Evolutionary conservation across 768 basidiomycete species (phyloP), one percentile per base, ranked within the genome.

Genomic region (Lactarius tabidus): DNA sequence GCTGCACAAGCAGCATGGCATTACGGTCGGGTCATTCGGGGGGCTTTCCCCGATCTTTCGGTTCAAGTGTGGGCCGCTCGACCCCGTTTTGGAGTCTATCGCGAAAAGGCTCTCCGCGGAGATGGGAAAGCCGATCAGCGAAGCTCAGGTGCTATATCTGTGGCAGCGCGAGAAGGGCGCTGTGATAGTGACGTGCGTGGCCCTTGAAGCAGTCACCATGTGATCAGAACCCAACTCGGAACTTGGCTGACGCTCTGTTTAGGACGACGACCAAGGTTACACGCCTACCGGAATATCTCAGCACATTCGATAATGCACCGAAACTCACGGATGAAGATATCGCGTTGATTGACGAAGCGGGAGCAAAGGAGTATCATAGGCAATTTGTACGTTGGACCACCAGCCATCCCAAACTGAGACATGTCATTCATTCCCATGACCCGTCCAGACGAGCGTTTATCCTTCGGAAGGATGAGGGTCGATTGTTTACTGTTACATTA

Each of bases 231-330:
- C 17, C 51, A 5, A 57, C 20, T 3, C 45, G 23, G 48, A 51
- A 26, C 23, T 51, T 26, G 48, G 41, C 7, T 43, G 14, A 57
- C 45, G 31, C 20, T 28, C 36, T 8, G 18, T 39, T 36, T 20
- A 80, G 80, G 62, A 81, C 80, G 57, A 78, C 75, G 51, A 72
- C 75, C 3, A 81, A 77, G 67, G 72, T 70, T 55, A 74, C 79
- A 38, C 77, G 83, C 8, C 71, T 85, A 15, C 72, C 78, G 64
- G 79, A 82, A 57, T 85, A 84, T 70, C 71, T 85, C 57, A 78
- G 74, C 9, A 77, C 79, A 10, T 77, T 75, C 9, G 77, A 79
- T n/a, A n/a, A n/a, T 60, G 74, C 84, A 8, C 76, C 78, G 57
- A 68, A 67, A 15, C 69, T 77, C 48, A 74, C 71, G 1, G 68